Base-by-base conservation (phyloP, 345 rosid genomes). In the Heritiera fomes region DNA sequence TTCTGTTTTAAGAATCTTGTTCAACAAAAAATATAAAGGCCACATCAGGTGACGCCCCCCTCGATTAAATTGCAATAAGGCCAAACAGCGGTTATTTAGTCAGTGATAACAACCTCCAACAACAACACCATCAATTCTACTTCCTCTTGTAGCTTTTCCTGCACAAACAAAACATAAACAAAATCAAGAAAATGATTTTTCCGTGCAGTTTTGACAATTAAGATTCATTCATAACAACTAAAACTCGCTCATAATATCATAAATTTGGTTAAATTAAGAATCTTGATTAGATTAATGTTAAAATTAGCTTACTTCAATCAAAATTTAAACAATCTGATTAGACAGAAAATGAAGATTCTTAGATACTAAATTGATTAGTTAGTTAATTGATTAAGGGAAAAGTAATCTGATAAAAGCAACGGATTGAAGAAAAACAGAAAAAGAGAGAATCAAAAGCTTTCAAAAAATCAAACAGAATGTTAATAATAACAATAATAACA, bases 21-120 rank as follows among this genome's bases (percentile, higher is more conserved):
- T 89, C 17, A 84, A 82, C 68, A 87, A 86, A 61, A 92, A 81
- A 80, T 83, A 89, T 73, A 90, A 82, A 78, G 92, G 91, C 95
- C 95, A 88, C 95, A 90, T 91, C 74, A 81, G 73, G 76, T 20
- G 15, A 67, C 28, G 4, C 55, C 41, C 75, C 46, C 75, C 38
- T 18, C 15, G 18, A 38, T 73, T 18, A 38, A 38, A 73, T 53
- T n/a, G 52, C 60, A 52, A 52, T 20, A 71, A 50, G 18, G 46
- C 30, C 62, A 53, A 47, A 18, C 61, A 34, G 28, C 47, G 34
- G 62, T 53, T 52, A 53, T 34, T 69, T 32, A 73, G 55, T 55
- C 76, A 32, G 75, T 71, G 50, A 49, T 38, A 55, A 18, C 61
- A 60, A 32, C 30, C 45, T 75, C n/a, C 59, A 46, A 30, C 47